Evolutionary conservation across 805 yeast species (phyloP).

Genomic region (Ogataea ramenticola): DNA sequence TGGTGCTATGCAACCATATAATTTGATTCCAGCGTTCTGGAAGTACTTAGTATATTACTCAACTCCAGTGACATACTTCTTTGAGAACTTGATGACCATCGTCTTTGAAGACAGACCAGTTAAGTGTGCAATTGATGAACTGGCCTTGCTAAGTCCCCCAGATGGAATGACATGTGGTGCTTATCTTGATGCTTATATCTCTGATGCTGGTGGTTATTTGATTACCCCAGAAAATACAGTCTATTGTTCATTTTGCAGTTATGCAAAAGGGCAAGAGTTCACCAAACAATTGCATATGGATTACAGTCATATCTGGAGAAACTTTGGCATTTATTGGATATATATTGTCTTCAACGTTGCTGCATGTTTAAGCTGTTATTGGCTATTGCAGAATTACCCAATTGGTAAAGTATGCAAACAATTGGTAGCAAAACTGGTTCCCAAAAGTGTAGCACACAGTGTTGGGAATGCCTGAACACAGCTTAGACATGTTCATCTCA

Average conservation of each 20-base stretch:
- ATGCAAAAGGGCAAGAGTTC: slow-evolving; percentile 14
- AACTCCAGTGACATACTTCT: slow-evolving; percentile 42
- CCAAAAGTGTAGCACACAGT: not conserved
- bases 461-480: too few species aligned
- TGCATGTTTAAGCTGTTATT: not conserved
- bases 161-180: slow-evolving; percentile 42
- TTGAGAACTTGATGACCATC: slow-evolving; percentile 34
- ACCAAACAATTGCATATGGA: slow-evolving; percentile 9
- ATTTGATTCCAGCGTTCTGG: slow-evolving; percentile 42
- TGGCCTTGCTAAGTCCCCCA: slow-evolving; percentile 32
- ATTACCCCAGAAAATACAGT: slow-evolving; percentile 18
- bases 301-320: slow-evolving; percentile 17
- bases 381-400: not conserved
- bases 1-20: slow-evolving; percentile 36
- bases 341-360: not conserved
- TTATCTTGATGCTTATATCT: slow-evolving; percentile 30
- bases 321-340: slow-evolving; percentile 19
- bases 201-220: slow-evolving; percentile 39
- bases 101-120: slow-evolving; percentile 32
- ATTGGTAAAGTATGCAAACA: not conserved
- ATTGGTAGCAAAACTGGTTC: not conserved
- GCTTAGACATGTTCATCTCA: too few species aligned
- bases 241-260: slow-evolving; percentile 17
- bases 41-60: slow-evolving; percentile 34
- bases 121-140: slow-evolving; percentile 30